Conservation (phyloP, 768 basidiomycete species). For the Lactifluus pinguis region DNA sequence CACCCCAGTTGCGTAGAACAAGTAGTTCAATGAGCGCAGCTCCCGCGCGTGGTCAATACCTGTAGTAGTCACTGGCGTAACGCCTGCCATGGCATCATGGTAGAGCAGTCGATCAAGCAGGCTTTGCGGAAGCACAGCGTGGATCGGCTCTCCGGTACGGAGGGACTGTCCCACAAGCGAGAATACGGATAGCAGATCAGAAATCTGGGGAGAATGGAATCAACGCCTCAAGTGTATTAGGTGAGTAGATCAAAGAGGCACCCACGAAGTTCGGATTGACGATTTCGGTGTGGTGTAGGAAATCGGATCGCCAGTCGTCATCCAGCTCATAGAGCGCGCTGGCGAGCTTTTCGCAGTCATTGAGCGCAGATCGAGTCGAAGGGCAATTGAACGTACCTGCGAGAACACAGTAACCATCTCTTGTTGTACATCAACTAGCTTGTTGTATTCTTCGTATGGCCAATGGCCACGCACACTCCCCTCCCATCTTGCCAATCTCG, state of each 20-base stretch:
- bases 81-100: constrained; percentile 26
- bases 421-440: constrained; percentile 32
- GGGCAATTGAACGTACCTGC: constrained; percentile 24
- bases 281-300: constrained; percentile 38
- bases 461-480: constrained; percentile 44
- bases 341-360: constrained; percentile 26
- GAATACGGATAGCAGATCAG: constrained; percentile 36
- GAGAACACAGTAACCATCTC: constrained; percentile 35
- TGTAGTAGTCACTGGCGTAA: background rate
- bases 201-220: constrained; percentile 23
- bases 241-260: constrained; percentile 1
- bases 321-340: constrained; percentile 37
- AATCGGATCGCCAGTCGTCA: constrained; percentile 31
- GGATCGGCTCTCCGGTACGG: constrained; percentile 37
- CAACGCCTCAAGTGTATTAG: background rate
- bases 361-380: background rate
- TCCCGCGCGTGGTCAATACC: constrained; percentile 5
- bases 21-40: constrained; percentile 13
- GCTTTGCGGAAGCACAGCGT: constrained; percentile 32
- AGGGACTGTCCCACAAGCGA: constrained; percentile 34
- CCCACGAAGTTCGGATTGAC: constrained; percentile 48
- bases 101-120: constrained; percentile 40
- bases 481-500: constrained; percentile 36
- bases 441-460: constrained; percentile 39
- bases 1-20: constrained; percentile 17